Base-by-base conservation (phyloP, 2,329 filamentous ascomycete species). In the Penicillium concentricum region DNA sequence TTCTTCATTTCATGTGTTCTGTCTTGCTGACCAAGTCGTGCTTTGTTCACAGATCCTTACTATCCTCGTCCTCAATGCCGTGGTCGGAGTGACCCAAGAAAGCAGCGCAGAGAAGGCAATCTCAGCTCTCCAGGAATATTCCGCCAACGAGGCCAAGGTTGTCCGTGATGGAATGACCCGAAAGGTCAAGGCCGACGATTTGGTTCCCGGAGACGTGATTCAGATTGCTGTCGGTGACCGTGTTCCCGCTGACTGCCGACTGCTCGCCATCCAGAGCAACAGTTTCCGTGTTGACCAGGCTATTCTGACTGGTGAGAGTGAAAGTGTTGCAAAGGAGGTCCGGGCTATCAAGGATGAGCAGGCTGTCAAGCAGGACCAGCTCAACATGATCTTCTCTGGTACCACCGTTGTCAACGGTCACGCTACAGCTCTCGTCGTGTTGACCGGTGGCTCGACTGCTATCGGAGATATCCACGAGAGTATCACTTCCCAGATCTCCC, bases 401-500 rank as follows among this genome's bases (percentile, higher is more conserved):
- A 99, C 95, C 6, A 97, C 94, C 3, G 92, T 99, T 18, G 93
- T 97, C 20, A 96, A 90, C 62, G 94, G 94, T 60, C 91, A 93
- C 74, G 95, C 94, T 49, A 92, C 86, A 67, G 94, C 94, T 42
- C 79, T 97, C 51, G 94, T 99, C 26, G 92, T 92, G 61, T 77
- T 96, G 71, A 99, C 94, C 18, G 94, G 94, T 64, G 84, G 87
- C 46, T 90, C 86, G 69, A 99, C 94, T 26, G 94, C 94, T 37
- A 99, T 99, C 76, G 94, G 94, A 68, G 94, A 97, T 74, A 99
- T 99, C 63, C 94, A 99, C 73, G 94, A 97, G 78, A 97, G 92
- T 80, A 99, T 99, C 72, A 92, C 92, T 7, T 89, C 93, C 37
- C 95, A 99, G 76, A 99, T 99, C 69, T 97, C 93, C 22, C 92